These are phyloP conservation scores for Phaseolus coccineus DNA, from an alignment of 331 rosid genomes.

Conservation along the genomic window DNA sequence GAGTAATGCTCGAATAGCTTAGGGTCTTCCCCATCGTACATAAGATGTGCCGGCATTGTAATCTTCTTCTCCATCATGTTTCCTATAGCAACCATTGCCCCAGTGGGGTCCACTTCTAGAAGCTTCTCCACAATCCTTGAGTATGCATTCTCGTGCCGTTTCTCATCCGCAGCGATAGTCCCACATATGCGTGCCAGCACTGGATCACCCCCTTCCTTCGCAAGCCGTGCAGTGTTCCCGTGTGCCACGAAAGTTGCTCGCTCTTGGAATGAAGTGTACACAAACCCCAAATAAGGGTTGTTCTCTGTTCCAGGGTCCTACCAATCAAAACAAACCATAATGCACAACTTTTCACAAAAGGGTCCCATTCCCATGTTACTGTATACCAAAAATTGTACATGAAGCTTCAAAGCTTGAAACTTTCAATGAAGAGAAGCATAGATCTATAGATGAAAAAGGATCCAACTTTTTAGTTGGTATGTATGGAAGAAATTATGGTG, in stretches of 20 bases:
- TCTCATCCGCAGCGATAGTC: slow-evolving; percentile 76
- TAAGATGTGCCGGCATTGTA: slow-evolving; percentile 78
- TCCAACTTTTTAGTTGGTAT: too few relatives aligned
- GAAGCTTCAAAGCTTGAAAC: too few relatives aligned
- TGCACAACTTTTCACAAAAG: too few relatives aligned
- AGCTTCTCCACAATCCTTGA: slow-evolving; percentile 70
- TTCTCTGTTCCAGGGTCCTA: slow-evolving; percentile 73
- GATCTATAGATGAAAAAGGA: too few relatives aligned
- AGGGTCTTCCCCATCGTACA: slow-evolving; percentile 76
- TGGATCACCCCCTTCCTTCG: slow-evolving; percentile 65
- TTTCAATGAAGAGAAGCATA: too few relatives aligned
- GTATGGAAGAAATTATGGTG: too few relatives aligned
- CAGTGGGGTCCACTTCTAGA: slow-evolving; percentile 72
- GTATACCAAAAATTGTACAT: too few relatives aligned
- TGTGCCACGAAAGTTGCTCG: slow-evolving; percentile 82
- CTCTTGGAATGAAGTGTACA: slow-evolving; percentile 88
- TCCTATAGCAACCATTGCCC: slow-evolving; percentile 61
- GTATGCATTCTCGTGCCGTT: slow-evolving; percentile 74
- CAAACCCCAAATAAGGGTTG: slow-evolving; percentile 79
- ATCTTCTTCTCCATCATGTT: slow-evolving; percentile 77
- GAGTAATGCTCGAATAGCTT: slow-evolving; percentile 70
- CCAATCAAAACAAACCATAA: neutral
- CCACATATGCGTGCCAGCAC: slow-evolving; percentile 75
- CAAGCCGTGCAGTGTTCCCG: slow-evolving; percentile 78
- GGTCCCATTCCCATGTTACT: too few relatives aligned